Evolutionary conservation across 305 asterid genomes (phyloP).

Genomic region (Stenogyne calaminthoides): DNA sequence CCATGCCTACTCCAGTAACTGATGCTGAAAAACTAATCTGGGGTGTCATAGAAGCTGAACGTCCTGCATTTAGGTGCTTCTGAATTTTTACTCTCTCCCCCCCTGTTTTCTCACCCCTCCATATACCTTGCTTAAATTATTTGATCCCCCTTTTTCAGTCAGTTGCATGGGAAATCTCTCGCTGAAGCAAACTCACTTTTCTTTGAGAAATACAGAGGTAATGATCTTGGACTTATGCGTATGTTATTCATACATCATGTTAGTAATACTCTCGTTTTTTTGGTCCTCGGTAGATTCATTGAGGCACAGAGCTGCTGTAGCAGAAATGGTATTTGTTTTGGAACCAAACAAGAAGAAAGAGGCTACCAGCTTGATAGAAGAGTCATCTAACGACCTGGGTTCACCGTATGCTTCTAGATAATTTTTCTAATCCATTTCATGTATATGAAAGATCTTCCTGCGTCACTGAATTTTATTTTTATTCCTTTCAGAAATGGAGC

Average conservation of each 20-base stretch:
- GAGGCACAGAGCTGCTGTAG: constrained; percentile 90
- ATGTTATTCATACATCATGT: constrained; percentile 17
- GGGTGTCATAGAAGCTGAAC: constrained; percentile 87
- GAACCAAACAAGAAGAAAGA: constrained; percentile 82
- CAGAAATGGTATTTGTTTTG: constrained; percentile 79
- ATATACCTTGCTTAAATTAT: constrained; percentile 23
- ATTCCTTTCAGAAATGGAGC: constrained; percentile 58
- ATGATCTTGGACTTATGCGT: constrained; percentile 28
- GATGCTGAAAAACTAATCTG: constrained; percentile 80
- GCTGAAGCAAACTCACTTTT: constrained; percentile 72
- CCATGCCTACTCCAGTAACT: constrained; percentile 72
- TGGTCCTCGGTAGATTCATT: constrained; percentile 61
- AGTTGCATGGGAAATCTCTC: constrained; percentile 80
- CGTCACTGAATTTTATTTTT: constrained; percentile 27
- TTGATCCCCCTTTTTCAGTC: constrained; percentile 51
- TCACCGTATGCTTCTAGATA: constrained; percentile 52
- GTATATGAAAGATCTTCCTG: constrained; percentile 16
- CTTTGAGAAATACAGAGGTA: constrained; percentile 84
- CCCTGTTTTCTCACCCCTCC: not conserved
- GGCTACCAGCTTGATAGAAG: constrained; percentile 79
- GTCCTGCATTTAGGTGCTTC: constrained; percentile 72
- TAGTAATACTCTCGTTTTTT: not conserved
- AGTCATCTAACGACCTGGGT: constrained; percentile 51
- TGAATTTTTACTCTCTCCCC: not conserved
- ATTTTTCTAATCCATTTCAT: not conserved